Percentiles rank a stretch among this genome's conserved stretches.
phyloP scores from a whole-genome alignment of 208 protist species.

The Leishmania mexicana region DNA sequence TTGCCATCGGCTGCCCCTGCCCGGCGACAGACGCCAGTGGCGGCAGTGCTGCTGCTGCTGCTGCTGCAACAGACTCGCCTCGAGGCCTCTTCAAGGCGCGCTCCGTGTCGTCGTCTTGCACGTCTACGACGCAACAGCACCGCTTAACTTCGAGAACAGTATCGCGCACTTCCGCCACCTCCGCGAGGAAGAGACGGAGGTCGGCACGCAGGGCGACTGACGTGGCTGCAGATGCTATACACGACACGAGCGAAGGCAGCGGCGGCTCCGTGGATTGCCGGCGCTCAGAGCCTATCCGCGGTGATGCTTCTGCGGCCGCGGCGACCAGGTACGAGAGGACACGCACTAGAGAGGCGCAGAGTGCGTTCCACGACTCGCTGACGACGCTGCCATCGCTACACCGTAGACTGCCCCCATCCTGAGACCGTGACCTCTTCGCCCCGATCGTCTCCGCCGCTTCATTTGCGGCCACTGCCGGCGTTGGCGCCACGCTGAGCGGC shows the following conservation, averaged over 20 bases:
- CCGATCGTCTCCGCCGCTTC: constrained; percentile 1
- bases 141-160: constrained; percentile 13
- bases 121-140: not conserved
- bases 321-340: constrained; percentile 12
- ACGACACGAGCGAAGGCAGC: not conserved
- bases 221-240: not conserved
- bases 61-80: not conserved
- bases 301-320: not conserved
- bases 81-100: not conserved
- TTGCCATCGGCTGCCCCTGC: not conserved
- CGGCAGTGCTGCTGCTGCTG: not conserved
- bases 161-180: constrained; percentile 25
- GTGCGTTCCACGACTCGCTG: constrained; percentile 11
- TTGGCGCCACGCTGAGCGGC: not conserved
- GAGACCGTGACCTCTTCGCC: not conserved
- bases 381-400: not conserved
- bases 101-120: not conserved
- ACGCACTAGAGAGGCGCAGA: constrained; percentile 21
- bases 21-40: not conserved
- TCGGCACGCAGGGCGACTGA: constrained; percentile 9
- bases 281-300: not conserved
- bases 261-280: not conserved
- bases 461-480: not conserved
- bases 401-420: not conserved
- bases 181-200: constrained; percentile 31